These are phyloP conservation scores for Neurospora sp. DNA, from an alignment of 495 filamentous ascomycete species.

Conservation along the genomic window DNA sequence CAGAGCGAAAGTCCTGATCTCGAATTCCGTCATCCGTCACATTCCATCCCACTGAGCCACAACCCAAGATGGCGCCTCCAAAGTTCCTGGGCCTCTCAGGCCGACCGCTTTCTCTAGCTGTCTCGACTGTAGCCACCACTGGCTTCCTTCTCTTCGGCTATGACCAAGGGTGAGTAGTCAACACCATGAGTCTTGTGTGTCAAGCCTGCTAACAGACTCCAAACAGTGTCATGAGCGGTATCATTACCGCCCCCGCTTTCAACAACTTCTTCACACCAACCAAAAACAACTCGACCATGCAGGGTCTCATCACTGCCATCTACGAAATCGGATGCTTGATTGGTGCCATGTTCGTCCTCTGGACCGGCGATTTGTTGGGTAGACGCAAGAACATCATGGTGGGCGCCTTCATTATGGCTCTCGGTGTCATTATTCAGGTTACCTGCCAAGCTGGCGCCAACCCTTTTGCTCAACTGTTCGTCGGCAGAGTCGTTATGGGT, in stretches of 20 bases:
- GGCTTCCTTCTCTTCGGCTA: conserved; percentile 70
- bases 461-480: conserved; percentile 57
- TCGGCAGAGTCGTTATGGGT: conserved; percentile 65
- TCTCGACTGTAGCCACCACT: conserved; percentile 60
- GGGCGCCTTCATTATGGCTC: conserved; percentile 61
- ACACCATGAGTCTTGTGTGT: background rate
- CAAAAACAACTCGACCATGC: conserved; percentile 56
- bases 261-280: conserved; percentile 60
- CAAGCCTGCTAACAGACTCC: background rate
- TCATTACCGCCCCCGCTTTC: conserved; percentile 66
- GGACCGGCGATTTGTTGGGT: conserved; percentile 58
- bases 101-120: conserved; percentile 48
- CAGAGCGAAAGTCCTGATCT: background rate
- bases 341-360: conserved; percentile 63
- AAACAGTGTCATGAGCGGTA: conserved; percentile 57
- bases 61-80: conserved; percentile 29
- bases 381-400: conserved; percentile 45
- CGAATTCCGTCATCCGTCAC: background rate
- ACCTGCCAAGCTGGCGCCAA: conserved; percentile 34
- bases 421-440: conserved; percentile 63
- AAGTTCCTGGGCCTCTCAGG: conserved; percentile 55
- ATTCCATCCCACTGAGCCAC: background rate
- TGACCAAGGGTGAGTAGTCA: conserved; percentile 42
- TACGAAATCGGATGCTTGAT: conserved; percentile 73
- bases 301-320: conserved; percentile 72